phyloP scores from a whole-genome alignment of 352 stramenopile genomes.

The Stramenopiles sp. region DNA sequence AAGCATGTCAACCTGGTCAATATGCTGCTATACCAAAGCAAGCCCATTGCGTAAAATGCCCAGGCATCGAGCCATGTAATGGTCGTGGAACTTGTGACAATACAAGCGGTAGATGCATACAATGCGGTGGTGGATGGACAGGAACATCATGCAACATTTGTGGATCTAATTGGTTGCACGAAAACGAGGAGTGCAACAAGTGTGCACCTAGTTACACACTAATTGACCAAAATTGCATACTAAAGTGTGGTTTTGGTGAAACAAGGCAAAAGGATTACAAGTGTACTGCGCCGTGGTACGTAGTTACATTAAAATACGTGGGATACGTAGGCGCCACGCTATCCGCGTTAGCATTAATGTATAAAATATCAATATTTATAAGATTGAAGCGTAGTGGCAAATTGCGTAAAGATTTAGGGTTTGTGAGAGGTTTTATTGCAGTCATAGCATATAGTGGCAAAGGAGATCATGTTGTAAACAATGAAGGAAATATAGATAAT shows the following conservation, averaged over 20 bases:
- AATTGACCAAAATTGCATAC: not conserved
- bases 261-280: not conserved
- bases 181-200: not conserved
- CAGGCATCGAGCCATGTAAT: not conserved
- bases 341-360: not conserved
- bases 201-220: not conserved
- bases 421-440: not conserved
- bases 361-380: not conserved
- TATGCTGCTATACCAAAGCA: not conserved
- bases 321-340: not conserved
- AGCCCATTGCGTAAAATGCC: not conserved
- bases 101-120: not conserved
- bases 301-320: not conserved
- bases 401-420: not conserved
- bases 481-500: not conserved
- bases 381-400: not conserved
- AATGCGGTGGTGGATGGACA: not conserved
- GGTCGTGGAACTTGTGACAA: not conserved
- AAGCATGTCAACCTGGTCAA: not conserved
- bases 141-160: not conserved
- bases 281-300: not conserved
- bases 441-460: not conserved
- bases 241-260: not conserved
- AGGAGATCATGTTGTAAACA: not conserved
- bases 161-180: not conserved